Evolutionary conservation across 2,329 filamentous ascomycete genomes (phyloP), one percentile per base, ranked within the genome.

Genomic region (Fusarium setosum): DNA sequence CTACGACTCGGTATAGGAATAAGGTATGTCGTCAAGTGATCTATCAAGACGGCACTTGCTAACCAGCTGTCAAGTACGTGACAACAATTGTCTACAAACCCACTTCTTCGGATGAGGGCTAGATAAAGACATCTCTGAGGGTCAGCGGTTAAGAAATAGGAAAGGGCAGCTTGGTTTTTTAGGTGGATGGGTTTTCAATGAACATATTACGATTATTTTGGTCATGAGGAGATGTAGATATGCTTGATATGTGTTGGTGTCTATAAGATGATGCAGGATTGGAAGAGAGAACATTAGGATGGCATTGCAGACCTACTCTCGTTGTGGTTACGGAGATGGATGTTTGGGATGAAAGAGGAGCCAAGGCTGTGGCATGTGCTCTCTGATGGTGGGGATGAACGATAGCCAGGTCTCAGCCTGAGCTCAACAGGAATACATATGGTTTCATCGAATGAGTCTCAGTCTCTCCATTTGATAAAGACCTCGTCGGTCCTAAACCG

Each of bases 1-100:
- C 93, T 13, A 99, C 96, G 6, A 99, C 96, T n/a, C 87, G 96
- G 77, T 99, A 98, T 78, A 96, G 94, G 82, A 91, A 92, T 79
- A 99, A 99, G 88, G 93, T 93, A 74, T 56, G 83, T 72, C 2
- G 23, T 1, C n/a, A n/a, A 59, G 23, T 24, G 9, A 29, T n/a
- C 5, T 8, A 23, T 12, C 13, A 10, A 29, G 29, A 47, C 35
- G 20, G 23, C 29, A 31, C 20, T 47, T 26, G n/a, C 67, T 72
- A 54, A 72, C 47, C 17, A 44, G n/a, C 1, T 4, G 31, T 23
- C 4, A 72, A 97, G 95, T 98, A 98, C 79, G 92, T 98, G 32
- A 98, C 95, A 5, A 97, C 94, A 3, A 97, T 98, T 75, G 91
- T 98, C 83, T 98, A 98, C 82, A 98, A 97, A 83, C 94, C 93